These are phyloP conservation scores for Penicillium turbatum DNA, from an alignment of 495 filamentous ascomycete species.

Conservation along the genomic window DNA sequence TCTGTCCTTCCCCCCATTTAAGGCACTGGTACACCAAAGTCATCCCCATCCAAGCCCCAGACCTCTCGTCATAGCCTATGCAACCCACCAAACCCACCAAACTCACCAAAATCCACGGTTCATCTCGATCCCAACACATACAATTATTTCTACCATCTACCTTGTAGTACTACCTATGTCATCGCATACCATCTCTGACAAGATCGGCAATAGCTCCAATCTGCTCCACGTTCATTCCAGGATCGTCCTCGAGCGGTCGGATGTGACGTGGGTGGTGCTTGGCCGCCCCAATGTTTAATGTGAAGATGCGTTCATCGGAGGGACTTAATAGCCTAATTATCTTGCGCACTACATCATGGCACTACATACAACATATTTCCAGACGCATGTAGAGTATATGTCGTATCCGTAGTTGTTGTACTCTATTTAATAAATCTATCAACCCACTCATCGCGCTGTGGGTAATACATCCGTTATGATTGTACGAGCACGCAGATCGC, in stretches of 20 bases:
- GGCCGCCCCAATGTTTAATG: background rate
- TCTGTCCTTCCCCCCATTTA: no score
- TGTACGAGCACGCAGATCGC: background rate
- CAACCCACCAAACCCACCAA: no score
- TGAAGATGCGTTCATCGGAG: background rate
- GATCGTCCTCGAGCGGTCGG: background rate
- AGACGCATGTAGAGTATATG: no score
- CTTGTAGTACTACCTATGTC: background rate
- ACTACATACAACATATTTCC: no score
- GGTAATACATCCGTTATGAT: background rate
- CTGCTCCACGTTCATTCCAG: background rate
- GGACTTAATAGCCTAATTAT: no score
- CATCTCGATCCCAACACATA: background rate
- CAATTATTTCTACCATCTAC: no score
- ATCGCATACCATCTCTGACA: background rate
- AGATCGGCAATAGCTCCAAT: slow-evolving; percentile 1
- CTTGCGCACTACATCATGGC: no score
- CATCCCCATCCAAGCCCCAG: no score
- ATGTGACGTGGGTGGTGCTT: background rate
- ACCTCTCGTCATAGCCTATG: no score
- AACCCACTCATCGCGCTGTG: background rate
- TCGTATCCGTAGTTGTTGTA: no score
- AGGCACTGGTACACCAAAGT: no score
- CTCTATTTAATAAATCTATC: background rate
- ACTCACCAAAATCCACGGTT: background rate